Evolutionary conservation across 306 rosid genomes (phyloP).

Genomic region (Cotoneaster glaucophyllus): DNA sequence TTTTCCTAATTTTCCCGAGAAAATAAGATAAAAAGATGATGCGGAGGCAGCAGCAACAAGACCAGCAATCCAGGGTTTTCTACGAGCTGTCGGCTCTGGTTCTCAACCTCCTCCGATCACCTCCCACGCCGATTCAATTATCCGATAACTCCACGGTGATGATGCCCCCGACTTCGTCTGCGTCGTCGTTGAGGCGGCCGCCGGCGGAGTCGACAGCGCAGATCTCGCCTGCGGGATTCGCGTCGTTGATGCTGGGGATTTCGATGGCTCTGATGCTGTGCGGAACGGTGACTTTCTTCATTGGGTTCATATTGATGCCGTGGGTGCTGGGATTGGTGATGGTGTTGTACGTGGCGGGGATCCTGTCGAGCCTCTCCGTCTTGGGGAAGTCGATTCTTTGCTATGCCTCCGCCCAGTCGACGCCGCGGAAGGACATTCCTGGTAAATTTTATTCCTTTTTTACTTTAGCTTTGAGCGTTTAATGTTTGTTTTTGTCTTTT

Average conservation of each 20-base stretch:
- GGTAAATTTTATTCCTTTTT: constrained; percentile 29
- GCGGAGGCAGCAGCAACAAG: constrained; percentile 35
- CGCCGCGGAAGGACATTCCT: constrained; percentile 55
- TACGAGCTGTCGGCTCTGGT: constrained; percentile 63
- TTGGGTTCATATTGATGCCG: constrained; percentile 87
- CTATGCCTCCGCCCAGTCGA: constrained; percentile 34
- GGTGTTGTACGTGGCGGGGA: constrained; percentile 66
- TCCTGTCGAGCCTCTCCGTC: constrained; percentile 55
- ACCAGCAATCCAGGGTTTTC: constrained; percentile 51
- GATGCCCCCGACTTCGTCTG: neutral
- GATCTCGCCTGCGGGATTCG: constrained; percentile 79
- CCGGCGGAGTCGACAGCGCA: constrained; percentile 11
- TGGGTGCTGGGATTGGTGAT: constrained; percentile 77
- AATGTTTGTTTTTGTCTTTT: neutral
- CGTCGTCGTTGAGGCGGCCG: constrained; percentile 8
- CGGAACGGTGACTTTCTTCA: constrained; percentile 84
- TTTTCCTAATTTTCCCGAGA: neutral
- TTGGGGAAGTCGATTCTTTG: constrained; percentile 65
- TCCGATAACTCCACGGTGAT: constrained; percentile 23
- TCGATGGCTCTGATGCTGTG: constrained; percentile 85
- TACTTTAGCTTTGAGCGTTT: too few relatives aligned
- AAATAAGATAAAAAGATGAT: constrained; percentile 16
- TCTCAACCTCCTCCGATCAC: constrained; percentile 63
- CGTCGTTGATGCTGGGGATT: constrained; percentile 69
- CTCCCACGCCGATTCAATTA: constrained; percentile 44